Conservation (phyloP, 495 filamentous ascomycete genomes). For the Annulohypoxylon moriforme region DNA sequence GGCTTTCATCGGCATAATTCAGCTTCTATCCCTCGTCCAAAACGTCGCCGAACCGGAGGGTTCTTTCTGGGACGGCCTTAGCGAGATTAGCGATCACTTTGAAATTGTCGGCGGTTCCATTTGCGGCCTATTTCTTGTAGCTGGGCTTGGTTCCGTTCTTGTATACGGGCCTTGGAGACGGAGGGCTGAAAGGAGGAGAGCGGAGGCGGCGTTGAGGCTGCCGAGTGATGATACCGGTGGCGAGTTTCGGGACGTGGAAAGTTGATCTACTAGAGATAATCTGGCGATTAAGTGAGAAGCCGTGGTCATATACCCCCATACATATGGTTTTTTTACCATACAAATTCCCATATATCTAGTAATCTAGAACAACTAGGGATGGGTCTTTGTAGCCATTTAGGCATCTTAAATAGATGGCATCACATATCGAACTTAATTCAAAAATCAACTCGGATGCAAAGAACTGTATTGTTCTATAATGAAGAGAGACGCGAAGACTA, state of each 20-base stretch:
- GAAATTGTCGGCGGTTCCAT: constrained; percentile 89
- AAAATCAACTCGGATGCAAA: not conserved
- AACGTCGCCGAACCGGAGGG: constrained; percentile 79
- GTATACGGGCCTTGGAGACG: constrained; percentile 82
- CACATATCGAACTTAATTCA: not conserved
- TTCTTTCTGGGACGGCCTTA: constrained; percentile 87
- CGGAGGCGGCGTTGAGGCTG: constrained; percentile 9
- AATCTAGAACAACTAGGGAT: not conserved
- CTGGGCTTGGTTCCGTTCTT: constrained; percentile 75
- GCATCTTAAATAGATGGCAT: not conserved
- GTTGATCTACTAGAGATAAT: not conserved
- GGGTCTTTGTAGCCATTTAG: not conserved
- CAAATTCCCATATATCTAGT: not conserved
- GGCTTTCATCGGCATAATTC: constrained; percentile 84
- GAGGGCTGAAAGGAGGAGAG: constrained; percentile 46
- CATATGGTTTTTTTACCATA: not conserved
- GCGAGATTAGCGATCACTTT: constrained; percentile 79
- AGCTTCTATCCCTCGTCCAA: constrained; percentile 79
- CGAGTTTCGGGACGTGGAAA: constrained; percentile 32
- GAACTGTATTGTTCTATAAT: not conserved
- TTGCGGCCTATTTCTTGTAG: constrained; percentile 82
- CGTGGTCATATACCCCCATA: not conserved
- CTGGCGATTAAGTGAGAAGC: not conserved
- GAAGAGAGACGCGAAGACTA: constrained; percentile 9
- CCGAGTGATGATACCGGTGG: constrained; percentile 28